Evolutionary conservation across 169 alveolate genomes (phyloP).

Genomic region (Eimeria maxima): DNA sequence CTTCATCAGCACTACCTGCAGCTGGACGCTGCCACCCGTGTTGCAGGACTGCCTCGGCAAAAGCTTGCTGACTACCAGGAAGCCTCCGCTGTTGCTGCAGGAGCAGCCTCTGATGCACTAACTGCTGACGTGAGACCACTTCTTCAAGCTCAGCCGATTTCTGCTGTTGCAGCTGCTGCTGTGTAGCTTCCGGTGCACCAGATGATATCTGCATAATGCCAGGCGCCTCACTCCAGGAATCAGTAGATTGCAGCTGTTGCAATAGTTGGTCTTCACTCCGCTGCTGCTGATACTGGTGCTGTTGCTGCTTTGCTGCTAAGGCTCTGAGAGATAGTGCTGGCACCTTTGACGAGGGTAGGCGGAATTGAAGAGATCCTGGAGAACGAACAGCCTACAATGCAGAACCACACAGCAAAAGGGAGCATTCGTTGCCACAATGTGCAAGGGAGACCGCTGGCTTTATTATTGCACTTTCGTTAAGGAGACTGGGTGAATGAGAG

Average conservation of each 20-base stretch:
- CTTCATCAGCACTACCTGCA: constrained; percentile 52
- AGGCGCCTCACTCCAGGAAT: constrained; percentile 45
- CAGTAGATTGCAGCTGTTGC: constrained; percentile 32
- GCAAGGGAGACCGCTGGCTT: not conserved
- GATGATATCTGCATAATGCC: constrained; percentile 23
- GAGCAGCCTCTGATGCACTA: constrained; percentile 65
- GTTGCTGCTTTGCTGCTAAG: constrained; percentile 68
- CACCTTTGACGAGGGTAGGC: constrained; percentile 56
- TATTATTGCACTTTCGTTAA: not conserved
- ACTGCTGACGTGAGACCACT: constrained; percentile 43
- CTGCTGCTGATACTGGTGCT: constrained; percentile 66
- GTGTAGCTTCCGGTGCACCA: not conserved
- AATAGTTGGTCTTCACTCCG: constrained; percentile 22
- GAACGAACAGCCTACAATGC: constrained; percentile 53
- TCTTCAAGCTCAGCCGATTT: constrained; percentile 27
- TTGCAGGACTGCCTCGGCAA: constrained; percentile 57
- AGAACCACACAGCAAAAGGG: constrained; percentile 3
- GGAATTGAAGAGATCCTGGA: constrained; percentile 64
- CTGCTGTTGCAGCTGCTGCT: constrained; percentile 75
- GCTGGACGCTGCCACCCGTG: constrained; percentile 72
- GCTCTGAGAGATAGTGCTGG: constrained; percentile 60
- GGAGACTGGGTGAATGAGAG: not conserved
- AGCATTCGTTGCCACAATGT: not conserved
- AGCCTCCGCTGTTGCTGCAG: constrained; percentile 57
- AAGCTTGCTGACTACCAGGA: constrained; percentile 57